Evolutionary conservation across 2,329 filamentous ascomycete genomes (phyloP).

Genomic region (Xylariaceae sp.): DNA sequence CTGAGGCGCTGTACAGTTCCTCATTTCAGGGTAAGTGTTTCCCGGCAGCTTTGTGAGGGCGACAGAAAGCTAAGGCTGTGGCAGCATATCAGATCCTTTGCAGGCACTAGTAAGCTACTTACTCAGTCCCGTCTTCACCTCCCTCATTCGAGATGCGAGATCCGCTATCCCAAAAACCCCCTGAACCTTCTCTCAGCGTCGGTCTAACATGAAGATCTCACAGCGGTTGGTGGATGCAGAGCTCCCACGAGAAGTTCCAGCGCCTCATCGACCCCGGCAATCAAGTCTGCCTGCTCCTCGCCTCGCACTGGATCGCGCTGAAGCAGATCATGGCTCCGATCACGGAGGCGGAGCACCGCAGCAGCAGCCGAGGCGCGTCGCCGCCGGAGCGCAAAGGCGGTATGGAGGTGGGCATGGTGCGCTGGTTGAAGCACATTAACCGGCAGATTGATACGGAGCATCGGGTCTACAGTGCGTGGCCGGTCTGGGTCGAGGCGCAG

Average conservation of each 20-base stretch:
- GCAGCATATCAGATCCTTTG: constrained; percentile 47
- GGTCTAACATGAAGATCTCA: background rate
- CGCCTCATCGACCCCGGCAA: constrained; percentile 43
- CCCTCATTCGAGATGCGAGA: background rate
- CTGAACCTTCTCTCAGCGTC: background rate
- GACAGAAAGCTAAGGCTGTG: background rate
- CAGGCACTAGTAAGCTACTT: constrained; percentile 34
- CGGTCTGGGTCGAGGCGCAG: constrained; percentile 50
- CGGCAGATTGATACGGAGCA: constrained; percentile 40
- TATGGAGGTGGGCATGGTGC: constrained; percentile 38
- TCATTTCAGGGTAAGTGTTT: constrained; percentile 46
- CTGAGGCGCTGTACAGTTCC: constrained; percentile 47
- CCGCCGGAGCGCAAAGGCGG: constrained; percentile 1
- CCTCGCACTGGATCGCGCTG: constrained; percentile 50
- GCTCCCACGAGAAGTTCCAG: constrained; percentile 49
- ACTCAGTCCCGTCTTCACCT: background rate
- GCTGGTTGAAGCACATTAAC: constrained; percentile 51
- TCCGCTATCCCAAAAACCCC: too few species aligned
- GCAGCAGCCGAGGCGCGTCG: constrained; percentile 3
- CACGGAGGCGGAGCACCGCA: constrained; percentile 34
- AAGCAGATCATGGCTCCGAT: constrained; percentile 51
- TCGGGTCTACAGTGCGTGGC: constrained; percentile 46
- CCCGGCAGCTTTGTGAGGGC: background rate
- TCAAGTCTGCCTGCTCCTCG: constrained; percentile 43
- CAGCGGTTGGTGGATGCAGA: constrained; percentile 52